Base-by-base conservation (phyloP, 1,284 basidiomycete species). In the Xerocomus minutiporus region DNA sequence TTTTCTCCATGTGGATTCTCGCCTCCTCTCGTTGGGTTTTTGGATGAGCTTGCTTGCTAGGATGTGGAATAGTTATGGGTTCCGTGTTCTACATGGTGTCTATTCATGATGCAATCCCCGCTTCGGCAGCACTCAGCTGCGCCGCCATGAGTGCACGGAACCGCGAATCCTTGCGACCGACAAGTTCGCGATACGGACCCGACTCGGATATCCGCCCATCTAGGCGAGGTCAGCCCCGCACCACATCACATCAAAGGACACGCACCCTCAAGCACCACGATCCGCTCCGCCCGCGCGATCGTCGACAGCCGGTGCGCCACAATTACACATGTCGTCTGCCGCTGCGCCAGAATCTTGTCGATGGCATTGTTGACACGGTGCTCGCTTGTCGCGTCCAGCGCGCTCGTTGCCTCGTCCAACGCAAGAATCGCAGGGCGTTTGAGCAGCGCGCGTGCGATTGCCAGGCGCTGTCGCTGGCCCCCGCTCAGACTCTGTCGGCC, bases 351-450 rank as follows among this genome's bases (percentile, higher is more conserved):
- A 55, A 97, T 93, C 65, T 86, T 88, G 65, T 93, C 90, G 51
- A 97, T 89, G 1, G 94, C 94, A 63, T 92, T 84, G 67, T 97
- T 96, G 56, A 85, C 84, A 52, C 85, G 73, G 57, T 90, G 83
- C 70, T 97, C 94, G n/a, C 88, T 90, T 1, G 87, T 84, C 5
- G 92, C 92, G 67, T 97, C 94, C 48, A 97, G 73, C 3, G 93
- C 88, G 57, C 84, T 86, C 35, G 88, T 89, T 2, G 88, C 91
- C 68, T 93, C 91, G 59, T 93, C 91, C 28, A 93, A 73, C 23
- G 88, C 83, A 46, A 94, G 71, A 29, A 93, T 86, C 1, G 84
- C 84, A 0, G 93, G 91, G 52, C 88, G 88, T 72, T 91, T 93
- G 53, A 95, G 75, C 25, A 96, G 73, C 0, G 91, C 91, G 1